phyloP scores from a whole-genome alignment of 2,329 filamentous ascomycete species.

The Penicillium sumatraense region DNA sequence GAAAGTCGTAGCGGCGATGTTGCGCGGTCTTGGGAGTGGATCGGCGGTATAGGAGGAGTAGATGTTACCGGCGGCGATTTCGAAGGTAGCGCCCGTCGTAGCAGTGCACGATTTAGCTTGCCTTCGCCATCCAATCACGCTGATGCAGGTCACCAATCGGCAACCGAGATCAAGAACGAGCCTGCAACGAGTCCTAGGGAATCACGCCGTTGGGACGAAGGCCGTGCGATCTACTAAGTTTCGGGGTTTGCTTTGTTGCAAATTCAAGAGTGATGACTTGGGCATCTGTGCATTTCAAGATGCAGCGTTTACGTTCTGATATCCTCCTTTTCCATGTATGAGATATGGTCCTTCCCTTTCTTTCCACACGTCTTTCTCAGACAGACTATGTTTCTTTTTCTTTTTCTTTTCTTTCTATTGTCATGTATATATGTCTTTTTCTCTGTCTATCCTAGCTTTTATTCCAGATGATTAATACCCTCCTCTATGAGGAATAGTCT shows the following conservation, averaged over 20 bases:
- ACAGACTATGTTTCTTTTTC: neutral
- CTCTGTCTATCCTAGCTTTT: slow-evolving; percentile 13
- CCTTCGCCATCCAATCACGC: slow-evolving; percentile 31
- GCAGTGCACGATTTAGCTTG: slow-evolving; percentile 32
- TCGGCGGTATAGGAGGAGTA: slow-evolving; percentile 61
- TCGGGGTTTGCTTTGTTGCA: neutral
- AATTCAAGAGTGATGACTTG: neutral
- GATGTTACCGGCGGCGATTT: slow-evolving; percentile 54
- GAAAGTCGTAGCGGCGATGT: slow-evolving; percentile 61
- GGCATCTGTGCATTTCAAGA: slow-evolving; percentile 16
- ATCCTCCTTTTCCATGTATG: slow-evolving; percentile 12
- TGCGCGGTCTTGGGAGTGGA: slow-evolving; percentile 71
- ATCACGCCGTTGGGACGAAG: slow-evolving; percentile 46
- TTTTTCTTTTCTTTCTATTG: slow-evolving; percentile 1
- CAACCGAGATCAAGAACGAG: slow-evolving; percentile 17
- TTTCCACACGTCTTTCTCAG: neutral
- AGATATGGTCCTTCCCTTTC: slow-evolving; percentile 9
- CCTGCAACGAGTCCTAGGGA: slow-evolving; percentile 32
- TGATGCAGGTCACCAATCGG: slow-evolving; percentile 12
- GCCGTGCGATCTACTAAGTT: slow-evolving; percentile 46
- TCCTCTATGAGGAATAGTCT: slow-evolving; percentile 10
- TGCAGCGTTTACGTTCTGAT: slow-evolving; percentile 13
- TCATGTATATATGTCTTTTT: slow-evolving; percentile 24
- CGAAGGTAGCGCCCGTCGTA: slow-evolving; percentile 31
- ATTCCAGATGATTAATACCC: slow-evolving; percentile 13